A percentile compares a stretch with the other conserved stretches of the same genome.
phyloP scores from a whole-genome alignment of 768 basidiomycete genomes.

The Boletus bicolor region DNA sequence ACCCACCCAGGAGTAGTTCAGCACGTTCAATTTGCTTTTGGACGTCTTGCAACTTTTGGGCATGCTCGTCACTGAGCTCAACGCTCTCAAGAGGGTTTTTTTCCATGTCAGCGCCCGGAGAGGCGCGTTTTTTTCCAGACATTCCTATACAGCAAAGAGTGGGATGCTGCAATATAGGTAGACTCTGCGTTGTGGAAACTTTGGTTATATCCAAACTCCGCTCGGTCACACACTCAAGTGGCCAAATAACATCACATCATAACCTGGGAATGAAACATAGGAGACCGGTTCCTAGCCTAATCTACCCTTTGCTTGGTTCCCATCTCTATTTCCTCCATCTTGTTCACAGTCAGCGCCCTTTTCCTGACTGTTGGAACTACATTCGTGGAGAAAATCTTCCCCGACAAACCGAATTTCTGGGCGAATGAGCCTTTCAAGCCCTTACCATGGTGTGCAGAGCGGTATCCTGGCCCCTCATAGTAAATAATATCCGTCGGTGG shows the following conservation, averaged over 20 bases:
- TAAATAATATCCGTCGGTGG: constrained; percentile 76
- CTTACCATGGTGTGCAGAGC: constrained; percentile 72
- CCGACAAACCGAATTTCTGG: constrained; percentile 33
- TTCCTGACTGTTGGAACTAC: constrained; percentile 36
- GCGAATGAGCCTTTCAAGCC: constrained; percentile 50
- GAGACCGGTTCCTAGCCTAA: constrained; percentile 28
- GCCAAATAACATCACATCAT: background rate
- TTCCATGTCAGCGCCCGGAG: constrained; percentile 74
- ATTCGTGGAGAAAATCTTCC: constrained; percentile 39
- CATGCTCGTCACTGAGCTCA: constrained; percentile 70
- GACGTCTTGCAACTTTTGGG: constrained; percentile 58
- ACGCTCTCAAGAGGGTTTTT: constrained; percentile 66
- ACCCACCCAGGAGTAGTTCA: constrained; percentile 71
- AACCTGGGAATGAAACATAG: background rate
- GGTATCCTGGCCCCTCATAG: constrained; percentile 87
- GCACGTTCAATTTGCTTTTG: constrained; percentile 69
- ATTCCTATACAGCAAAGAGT: constrained; percentile 18
- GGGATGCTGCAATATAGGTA: constrained; percentile 4
- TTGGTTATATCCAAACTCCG: constrained; percentile 31
- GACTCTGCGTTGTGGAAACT: constrained; percentile 12
- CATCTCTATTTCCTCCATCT: constrained; percentile 75
- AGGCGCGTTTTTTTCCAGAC: constrained; percentile 66
- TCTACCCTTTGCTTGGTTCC: constrained; percentile 79
- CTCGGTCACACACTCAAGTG: constrained; percentile 10
- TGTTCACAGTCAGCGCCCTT: constrained; percentile 32